Conservation (phyloP, 176 grass and related monocot species). For the Chrysopogon serrulatus region DNA sequence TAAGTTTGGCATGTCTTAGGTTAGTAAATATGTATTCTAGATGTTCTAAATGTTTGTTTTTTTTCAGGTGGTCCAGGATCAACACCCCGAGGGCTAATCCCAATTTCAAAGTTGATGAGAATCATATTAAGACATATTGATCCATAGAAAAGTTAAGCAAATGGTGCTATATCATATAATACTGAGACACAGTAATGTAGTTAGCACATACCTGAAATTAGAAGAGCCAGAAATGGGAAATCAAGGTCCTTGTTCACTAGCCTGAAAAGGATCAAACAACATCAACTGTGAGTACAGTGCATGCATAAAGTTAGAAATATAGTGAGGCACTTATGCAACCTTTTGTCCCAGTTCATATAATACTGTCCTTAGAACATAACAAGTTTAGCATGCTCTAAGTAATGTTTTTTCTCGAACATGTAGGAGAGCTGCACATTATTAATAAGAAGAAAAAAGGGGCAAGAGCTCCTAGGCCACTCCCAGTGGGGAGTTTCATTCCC, state of each 20-base stretch:
- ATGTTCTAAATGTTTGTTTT: not conserved
- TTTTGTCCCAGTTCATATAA: not conserved
- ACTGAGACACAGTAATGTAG: not conserved
- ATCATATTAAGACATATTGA: not conserved
- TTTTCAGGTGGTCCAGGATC: not conserved
- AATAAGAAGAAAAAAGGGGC: not conserved
- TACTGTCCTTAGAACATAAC: not conserved
- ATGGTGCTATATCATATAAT: not conserved
- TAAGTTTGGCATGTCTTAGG: not conserved
- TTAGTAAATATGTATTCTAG: not conserved
- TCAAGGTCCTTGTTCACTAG: slow-evolving; percentile 70
- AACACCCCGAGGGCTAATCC: not conserved
- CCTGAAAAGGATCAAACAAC: slow-evolving; percentile 44
- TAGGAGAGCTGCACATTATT: not conserved
- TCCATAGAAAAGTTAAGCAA: not conserved
- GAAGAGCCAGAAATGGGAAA: slow-evolving; percentile 95
- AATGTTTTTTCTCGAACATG: not conserved
- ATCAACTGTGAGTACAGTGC: slow-evolving; percentile 23
- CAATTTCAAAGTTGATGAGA: not conserved
- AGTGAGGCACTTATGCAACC: not conserved
- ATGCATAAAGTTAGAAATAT: slow-evolving; percentile 21
- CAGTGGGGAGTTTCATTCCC: too few species aligned
- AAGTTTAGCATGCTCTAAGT: not conserved
- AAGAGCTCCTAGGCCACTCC: not conserved
- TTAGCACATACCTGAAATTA: slow-evolving; percentile 83